Base-by-base conservation (phyloP, 148 eudicot genomes). In the Silene uniflora region DNA sequence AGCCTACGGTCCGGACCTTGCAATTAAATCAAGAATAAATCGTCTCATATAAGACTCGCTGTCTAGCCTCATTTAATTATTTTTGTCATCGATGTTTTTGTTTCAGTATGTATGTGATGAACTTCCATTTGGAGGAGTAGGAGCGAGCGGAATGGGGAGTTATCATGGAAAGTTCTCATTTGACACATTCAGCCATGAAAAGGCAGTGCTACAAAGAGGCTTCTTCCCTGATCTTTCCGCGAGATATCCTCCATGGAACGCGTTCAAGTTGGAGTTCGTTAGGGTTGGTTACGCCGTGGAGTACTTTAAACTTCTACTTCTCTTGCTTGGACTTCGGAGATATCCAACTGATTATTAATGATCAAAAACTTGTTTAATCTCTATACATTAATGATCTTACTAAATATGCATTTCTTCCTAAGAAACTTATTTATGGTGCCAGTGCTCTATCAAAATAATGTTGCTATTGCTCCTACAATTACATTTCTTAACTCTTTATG, bases 51-150 rank as follows among this genome's bases (percentile, higher is more conserved):
- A 35, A 35, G 39, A 35, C 39, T 35, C 39, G 4, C 39, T 35
- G 4, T 2, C 5, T 35, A 35, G 2, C 2, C 39, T 35, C 39
- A 5, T 5, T 35, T 35, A 5, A 1, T 7, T 39, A 9, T 6
- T 39, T 39, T 67, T 60, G 61, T 11, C 4, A 0, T 5, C 16
- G n/a, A 47, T 47, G 29, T 71, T 24, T 65, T 23, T 52, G 17
- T 78, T 75, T 79, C 89, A 95, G 99, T 95, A 75, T 69, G 7
- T 88, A 35, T 89, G 96, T 67, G 99, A 95, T 32, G 70, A 55
- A 3, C 71, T 95, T 54, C 99, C 99, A 21, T 95, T 95, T 58
- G 99, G 98, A 78, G 99, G 99, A n/a, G 98, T 95, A 10, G 99
- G 99, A 32, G 80, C 77, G 10, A 95, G 99, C 25, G 98, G 99